phyloP scores from a whole-genome alignment of 805 yeast genomes.

The Blastobotrys chiropterorum region DNA sequence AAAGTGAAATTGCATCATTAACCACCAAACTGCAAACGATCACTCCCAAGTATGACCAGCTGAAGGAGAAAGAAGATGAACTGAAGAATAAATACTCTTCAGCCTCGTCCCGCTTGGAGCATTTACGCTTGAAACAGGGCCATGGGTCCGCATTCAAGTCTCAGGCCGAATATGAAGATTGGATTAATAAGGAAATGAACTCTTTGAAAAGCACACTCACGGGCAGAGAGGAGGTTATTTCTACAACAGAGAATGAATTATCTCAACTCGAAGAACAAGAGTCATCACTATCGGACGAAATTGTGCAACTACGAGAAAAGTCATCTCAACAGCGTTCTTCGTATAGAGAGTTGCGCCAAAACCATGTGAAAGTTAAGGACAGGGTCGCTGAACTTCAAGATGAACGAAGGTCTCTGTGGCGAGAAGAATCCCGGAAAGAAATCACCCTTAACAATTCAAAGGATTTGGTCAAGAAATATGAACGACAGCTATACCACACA shows the following conservation, averaged over 20 bases:
- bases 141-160: conserved; percentile 54
- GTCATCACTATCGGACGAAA: conserved; percentile 6
- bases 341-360: conserved; percentile 12
- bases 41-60: conserved; percentile 13
- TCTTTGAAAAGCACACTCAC: conserved; percentile 30
- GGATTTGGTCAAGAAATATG: conserved; percentile 51
- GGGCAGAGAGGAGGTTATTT: conserved; percentile 25
- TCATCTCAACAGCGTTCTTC: conserved; percentile 11
- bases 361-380: conserved; percentile 14
- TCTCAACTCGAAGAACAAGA: background rate
- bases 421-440: conserved; percentile 63
- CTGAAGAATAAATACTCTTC: conserved; percentile 37
- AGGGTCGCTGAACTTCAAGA: conserved; percentile 43
- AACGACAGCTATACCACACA: conserved; percentile 57
- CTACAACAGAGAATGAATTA: background rate
- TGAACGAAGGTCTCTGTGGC: conserved; percentile 67
- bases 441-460: conserved; percentile 50
- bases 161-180: conserved; percentile 54
- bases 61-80: conserved; percentile 37
- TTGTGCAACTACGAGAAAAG: conserved; percentile 9
- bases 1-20: conserved; percentile 8
- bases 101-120: conserved; percentile 48
- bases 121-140: conserved; percentile 66
- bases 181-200: conserved; percentile 54
- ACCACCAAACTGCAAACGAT: conserved; percentile 8